These are phyloP conservation scores for Styphnolobium japonicum DNA, from an alignment of 306 rosid species.

Conservation along the genomic window DNA sequence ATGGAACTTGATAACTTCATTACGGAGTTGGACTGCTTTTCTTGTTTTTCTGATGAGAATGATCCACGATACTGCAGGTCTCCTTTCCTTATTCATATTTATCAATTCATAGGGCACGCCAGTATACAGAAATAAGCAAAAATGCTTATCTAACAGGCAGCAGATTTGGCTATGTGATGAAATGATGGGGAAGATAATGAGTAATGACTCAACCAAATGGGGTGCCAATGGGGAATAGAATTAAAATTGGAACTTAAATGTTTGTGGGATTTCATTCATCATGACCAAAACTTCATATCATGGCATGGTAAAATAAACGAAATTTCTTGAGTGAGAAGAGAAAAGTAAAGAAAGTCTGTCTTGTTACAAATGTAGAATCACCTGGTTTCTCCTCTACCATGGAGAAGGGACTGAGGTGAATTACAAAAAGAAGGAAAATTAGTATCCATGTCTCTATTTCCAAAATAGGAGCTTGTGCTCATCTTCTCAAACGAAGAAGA, in stretches of 20 bases:
- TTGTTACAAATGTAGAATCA: background rate
- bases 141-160: background rate
- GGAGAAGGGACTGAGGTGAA: conserved; percentile 51
- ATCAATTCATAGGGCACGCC: background rate
- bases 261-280: background rate
- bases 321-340: background rate
- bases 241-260: background rate
- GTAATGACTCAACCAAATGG: background rate
- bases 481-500: conserved; percentile 57
- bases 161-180: background rate
- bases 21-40: background rate
- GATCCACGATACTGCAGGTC: background rate
- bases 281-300: background rate
- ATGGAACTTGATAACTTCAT: background rate
- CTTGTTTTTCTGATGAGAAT: background rate
- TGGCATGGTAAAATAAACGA: background rate
- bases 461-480: conserved; percentile 40
- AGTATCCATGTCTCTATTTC: conserved; percentile 38
- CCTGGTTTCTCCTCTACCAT: conserved; percentile 43
- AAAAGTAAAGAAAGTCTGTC: background rate
- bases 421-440: conserved; percentile 37
- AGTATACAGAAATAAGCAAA: background rate
- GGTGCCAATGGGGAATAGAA: background rate
- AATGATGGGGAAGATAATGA: background rate
- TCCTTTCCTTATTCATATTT: background rate